These are phyloP conservation scores for Talaromyces nanjingensis DNA, from an alignment of 495 filamentous ascomycete genomes.

Conservation along the genomic window DNA sequence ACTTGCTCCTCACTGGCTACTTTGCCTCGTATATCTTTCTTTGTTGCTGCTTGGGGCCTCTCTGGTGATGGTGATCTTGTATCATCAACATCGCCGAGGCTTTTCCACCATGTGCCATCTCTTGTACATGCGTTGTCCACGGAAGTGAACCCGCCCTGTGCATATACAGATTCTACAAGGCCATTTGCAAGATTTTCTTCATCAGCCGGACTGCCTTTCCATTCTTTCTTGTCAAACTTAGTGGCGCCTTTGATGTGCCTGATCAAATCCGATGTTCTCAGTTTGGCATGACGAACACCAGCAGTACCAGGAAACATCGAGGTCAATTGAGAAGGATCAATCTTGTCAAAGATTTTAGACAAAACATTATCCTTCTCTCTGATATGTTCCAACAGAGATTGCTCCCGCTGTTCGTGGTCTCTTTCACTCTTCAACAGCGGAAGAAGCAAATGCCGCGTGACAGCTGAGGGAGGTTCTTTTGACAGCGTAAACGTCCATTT, in stretches of 20 bases:
- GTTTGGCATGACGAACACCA: constrained; percentile 29
- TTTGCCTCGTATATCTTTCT: neutral
- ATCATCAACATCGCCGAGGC: constrained; percentile 12
- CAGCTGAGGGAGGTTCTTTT: constrained; percentile 42
- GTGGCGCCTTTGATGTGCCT: constrained; percentile 40
- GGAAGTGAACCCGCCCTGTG: neutral
- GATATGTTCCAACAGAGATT: constrained; percentile 51
- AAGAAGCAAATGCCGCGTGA: constrained; percentile 58
- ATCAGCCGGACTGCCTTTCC: constrained; percentile 16
- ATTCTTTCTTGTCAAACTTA: constrained; percentile 37
- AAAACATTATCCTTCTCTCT: constrained; percentile 77
- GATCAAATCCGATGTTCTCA: constrained; percentile 26
- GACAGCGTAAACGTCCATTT: constrained; percentile 59
- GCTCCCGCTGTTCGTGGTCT: constrained; percentile 41
- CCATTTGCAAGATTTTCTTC: neutral
- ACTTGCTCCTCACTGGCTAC: neutral
- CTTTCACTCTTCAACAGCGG: constrained; percentile 59
- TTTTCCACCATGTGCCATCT: constrained; percentile 34
- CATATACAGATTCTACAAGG: neutral
- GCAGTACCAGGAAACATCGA: constrained; percentile 62
- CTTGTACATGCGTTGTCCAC: constrained; percentile 5
- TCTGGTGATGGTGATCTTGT: neutral
- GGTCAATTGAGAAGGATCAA: constrained; percentile 62
- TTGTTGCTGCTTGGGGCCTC: neutral
- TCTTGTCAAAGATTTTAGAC: constrained; percentile 65